Evolutionary conservation across 768 basidiomycete species (phyloP).

Genomic region (Inosperma sp.): DNA sequence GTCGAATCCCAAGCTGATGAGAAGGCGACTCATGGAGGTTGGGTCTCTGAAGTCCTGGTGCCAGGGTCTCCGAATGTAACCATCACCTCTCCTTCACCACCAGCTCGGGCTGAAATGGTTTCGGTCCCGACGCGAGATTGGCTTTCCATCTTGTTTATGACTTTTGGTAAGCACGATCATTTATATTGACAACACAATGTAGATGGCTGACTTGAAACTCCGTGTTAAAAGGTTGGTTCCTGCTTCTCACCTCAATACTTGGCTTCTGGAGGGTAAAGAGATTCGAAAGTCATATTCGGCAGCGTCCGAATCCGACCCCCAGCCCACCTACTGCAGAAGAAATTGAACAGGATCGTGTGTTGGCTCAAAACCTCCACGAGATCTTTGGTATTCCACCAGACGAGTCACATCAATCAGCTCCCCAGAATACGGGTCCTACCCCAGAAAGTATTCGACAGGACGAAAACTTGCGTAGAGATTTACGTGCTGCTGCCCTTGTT

Average conservation of each 20-base stretch:
- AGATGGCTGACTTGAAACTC: conserved; percentile 1
- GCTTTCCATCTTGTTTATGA: conserved; percentile 91
- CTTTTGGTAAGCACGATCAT: conserved; percentile 49
- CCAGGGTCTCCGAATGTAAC: neutral
- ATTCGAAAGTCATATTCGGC: conserved; percentile 71
- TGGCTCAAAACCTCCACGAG: conserved; percentile 47
- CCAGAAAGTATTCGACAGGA: conserved; percentile 24
- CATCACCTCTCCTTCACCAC: neutral
- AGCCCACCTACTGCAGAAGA: conserved; percentile 33
- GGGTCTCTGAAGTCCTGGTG: conserved; percentile 8
- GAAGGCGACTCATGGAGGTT: neutral
- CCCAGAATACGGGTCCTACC: conserved; percentile 27
- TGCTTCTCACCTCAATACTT: conserved; percentile 77
- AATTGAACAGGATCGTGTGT: conserved; percentile 46
- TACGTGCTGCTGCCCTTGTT: conserved; percentile 53
- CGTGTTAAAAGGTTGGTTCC: conserved; percentile 72
- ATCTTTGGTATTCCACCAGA: conserved; percentile 48
- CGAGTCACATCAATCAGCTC: conserved; percentile 21
- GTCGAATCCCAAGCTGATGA: conserved; percentile 26
- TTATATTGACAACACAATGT: neutral
- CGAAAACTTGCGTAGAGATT: conserved; percentile 47
- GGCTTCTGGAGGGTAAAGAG: conserved; percentile 83
- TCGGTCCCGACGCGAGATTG: conserved; percentile 67
- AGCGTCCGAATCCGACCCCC: conserved; percentile 34
- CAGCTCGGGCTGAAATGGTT: conserved; percentile 25